These are phyloP conservation scores for Phytophthora kernoviae DNA, from an alignment of 352 stramenopile genomes.

Conservation along the genomic window DNA sequence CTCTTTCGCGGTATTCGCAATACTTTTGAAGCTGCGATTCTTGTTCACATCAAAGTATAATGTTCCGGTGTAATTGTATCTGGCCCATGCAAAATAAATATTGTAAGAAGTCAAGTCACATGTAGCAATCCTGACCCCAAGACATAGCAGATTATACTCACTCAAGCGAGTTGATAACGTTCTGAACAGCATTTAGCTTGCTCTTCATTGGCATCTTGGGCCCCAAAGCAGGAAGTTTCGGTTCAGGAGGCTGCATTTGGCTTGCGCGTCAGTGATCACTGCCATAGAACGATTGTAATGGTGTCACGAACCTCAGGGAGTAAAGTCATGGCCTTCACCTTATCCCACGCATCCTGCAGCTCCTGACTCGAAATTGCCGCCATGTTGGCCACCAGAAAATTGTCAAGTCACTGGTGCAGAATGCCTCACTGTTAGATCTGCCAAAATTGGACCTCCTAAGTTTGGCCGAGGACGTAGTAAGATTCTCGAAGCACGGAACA, in stretches of 20 bases:
- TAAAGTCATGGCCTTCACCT: constrained; percentile 61
- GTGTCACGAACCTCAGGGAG: constrained; percentile 49
- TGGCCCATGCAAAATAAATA: constrained; percentile 6
- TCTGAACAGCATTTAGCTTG: constrained; percentile 61
- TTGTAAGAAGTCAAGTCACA: neutral
- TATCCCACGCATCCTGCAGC: constrained; percentile 68
- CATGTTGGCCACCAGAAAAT: constrained; percentile 34
- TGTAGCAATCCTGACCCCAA: neutral
- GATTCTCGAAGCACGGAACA: neutral
- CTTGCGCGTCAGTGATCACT: neutral
- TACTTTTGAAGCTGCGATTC: constrained; percentile 89
- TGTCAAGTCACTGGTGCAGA: constrained; percentile 1
- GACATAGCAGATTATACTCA: constrained; percentile 26
- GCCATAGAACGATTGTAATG: neutral
- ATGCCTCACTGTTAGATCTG: neutral
- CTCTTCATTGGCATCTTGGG: constrained; percentile 65
- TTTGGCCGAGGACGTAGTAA: constrained; percentile 17
- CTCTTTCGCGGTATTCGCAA: constrained; percentile 85
- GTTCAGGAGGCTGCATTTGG: constrained; percentile 47
- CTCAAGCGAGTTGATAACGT: constrained; percentile 74
- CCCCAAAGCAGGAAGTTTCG: constrained; percentile 63
- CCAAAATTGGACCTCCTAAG: constrained; percentile 10
- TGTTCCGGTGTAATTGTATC: constrained; percentile 89
- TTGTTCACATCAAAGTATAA: constrained; percentile 89
- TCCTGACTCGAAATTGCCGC: constrained; percentile 65